Base-by-base conservation (phyloP, 2,329 filamentous ascomycete genomes). In the Fusarium penzigii region DNA sequence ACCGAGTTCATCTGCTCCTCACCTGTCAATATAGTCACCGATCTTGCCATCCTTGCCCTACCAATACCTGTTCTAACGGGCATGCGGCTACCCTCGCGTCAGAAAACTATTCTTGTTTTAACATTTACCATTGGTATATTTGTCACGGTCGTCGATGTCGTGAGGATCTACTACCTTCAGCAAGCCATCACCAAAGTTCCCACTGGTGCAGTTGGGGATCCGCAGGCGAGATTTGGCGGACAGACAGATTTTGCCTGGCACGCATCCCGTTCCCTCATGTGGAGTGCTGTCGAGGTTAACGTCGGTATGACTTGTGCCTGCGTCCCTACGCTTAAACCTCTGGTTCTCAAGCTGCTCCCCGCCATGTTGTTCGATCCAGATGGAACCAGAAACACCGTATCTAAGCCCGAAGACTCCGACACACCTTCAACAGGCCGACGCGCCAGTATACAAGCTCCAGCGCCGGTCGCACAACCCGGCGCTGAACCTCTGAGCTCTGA, bases 281-380 rank as follows among this genome's bases (percentile, higher is more conserved):
- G 92, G 93, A 93, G 89, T 14, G 89, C 88, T 12, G 85, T 97
- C 48, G 92, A 97, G 70, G 91, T 96, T 65, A 94, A 96, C 59
- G 78, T 95, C 1, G 92, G 91, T 16, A 92, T 97, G 62, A 87
- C 92, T 58, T 96, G 90, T 66, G 92, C 89, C 40, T 96, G 92
- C 64, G 89, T 97, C n/a, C 93, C 93, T 9, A 93, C 89, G 0
- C 75, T 97, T 56, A 97, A 97, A 68, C 92, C 93, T 1, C 76
- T 97, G 7, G 85, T 93, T 49, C 83, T 89, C 58, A 78, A 78
- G 53, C 77, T 85, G 47, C 70, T 85, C n/a, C 82, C 82, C 3
- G 70, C 75, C 17, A 81, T 84, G 73, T 67, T 85, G 10, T 69
- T 82, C 56, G 79, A 83, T 50, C 78, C 78, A 0, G 67, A 81